Base-by-base conservation (phyloP, 129 eudicot genomes). In the Mikania micrantha region DNA sequence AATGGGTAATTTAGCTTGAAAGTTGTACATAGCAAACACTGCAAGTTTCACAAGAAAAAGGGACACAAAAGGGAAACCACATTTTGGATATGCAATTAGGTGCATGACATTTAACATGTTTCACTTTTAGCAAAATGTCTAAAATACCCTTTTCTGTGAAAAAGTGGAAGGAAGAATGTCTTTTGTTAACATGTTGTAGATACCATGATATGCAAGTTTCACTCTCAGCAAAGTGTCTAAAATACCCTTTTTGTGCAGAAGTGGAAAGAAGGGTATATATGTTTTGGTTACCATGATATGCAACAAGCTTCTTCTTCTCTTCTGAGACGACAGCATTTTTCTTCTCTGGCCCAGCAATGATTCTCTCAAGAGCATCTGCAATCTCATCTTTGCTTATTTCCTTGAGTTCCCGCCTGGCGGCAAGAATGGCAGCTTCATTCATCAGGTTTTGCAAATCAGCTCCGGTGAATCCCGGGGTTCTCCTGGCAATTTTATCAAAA, bases 351-450 rank as follows among this genome's bases (percentile, higher is more conserved):
- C 98, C 97, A 47, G 97, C 97, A 67, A 91, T 91, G 56, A 91
- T 91, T 71, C 98, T 83, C 83, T 91, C 98, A 2, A 91, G 81
- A 71, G 98, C 98, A 74, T 91, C 98, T 38, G 94, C 82, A 13
- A 92, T 92, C 87, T 92, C 98, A 34, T 92, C 98, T 59, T 92
- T 92, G 90, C 98, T 88, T 22, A 92, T 92, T 74, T 92, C 98
- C 87, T 92, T 92, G 12, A 91, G 95, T 13, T 88, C 95, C 41
- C 98, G 94, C 69, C 98, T 77, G 15, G 98, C 98, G 11, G 98
- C 98, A 47, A 92, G 98, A 63, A 88, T 88, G 72, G 98, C 98
- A 9, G 98, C 96, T 83, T 92, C 98, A 42, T 92, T 92, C 96
- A 92, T 88, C 70, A 92, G 73, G 81, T 92, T 92, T 28, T 88